phyloP scores from a whole-genome alignment of 805 yeast species.

The Candida saitoana region DNA sequence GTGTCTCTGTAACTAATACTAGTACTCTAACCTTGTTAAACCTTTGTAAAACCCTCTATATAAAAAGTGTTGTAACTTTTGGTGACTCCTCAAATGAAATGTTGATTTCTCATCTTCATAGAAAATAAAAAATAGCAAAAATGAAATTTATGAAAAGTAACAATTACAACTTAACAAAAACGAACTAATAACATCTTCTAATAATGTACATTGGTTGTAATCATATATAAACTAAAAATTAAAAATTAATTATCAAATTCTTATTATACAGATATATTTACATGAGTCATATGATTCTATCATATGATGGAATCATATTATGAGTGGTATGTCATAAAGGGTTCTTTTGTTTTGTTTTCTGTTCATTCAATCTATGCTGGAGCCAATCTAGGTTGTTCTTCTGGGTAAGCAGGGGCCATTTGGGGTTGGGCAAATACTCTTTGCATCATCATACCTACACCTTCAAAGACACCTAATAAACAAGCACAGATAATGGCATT shows the following conservation, averaged over 20 bases:
- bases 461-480: constrained; percentile 93
- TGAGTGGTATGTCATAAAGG: no score
- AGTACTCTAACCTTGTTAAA: no score
- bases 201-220: neutral
- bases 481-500: constrained; percentile 97
- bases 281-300: neutral
- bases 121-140: no score
- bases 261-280: neutral
- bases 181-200: neutral
- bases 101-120: no score
- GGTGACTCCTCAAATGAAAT: neutral
- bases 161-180: no score
- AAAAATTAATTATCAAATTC: no score
- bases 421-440: constrained; percentile 79
- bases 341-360: no score
- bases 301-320: no score
- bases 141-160: no score
- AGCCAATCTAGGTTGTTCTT: constrained; percentile 34
- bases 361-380: constrained; percentile 3
- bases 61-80: neutral
- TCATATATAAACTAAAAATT: neutral
- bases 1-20: no score
- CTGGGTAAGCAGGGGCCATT: constrained; percentile 44
- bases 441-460: constrained; percentile 95
- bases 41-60: no score